Percentiles rank a stretch among this genome's conserved stretches.
Evolutionary conservation across 805 yeast species (phyloP).

Genomic region (Teunomyces lycoperdinae): DNA sequence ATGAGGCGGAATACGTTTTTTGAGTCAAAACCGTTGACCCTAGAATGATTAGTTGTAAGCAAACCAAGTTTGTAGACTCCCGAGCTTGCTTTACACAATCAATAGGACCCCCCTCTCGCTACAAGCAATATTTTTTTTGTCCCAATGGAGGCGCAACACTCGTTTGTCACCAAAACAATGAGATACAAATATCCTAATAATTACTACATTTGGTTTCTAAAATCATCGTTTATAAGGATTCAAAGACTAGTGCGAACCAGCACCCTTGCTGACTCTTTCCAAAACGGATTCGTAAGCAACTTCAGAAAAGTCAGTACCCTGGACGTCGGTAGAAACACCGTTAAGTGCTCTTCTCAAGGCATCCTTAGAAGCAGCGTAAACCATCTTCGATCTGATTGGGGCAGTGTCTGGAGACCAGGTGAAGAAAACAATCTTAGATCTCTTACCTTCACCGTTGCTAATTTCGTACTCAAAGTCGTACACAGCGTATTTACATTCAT

Average conservation of each 20-base stretch:
- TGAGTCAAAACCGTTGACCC: neutral
- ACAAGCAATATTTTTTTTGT: no score
- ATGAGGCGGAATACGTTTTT: neutral
- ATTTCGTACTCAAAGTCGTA: constrained; percentile 96
- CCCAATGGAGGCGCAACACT: no score
- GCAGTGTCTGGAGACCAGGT: constrained; percentile 99
- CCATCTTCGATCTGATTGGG: constrained; percentile 93
- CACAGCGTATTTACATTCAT: constrained; percentile 93
- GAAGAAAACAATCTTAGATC: constrained; percentile 66
- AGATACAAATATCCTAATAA: no score
- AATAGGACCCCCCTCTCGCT: no score
- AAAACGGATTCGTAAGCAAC: constrained; percentile 91
- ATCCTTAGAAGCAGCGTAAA: constrained; percentile 97
- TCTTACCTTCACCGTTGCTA: constrained; percentile 89
- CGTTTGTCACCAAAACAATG: no score
- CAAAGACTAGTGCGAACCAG: constrained; percentile 39
- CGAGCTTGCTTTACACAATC: no score
- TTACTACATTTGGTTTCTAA: neutral
- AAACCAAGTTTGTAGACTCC: no score
- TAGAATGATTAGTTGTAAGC: neutral
- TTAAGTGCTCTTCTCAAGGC: constrained; percentile 96
- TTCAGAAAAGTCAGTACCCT: constrained; percentile 97
- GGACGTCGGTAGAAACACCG: constrained; percentile 92
- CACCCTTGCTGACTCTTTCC: constrained; percentile 84
- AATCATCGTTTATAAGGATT: neutral